Percentiles rank a stretch among this genome's conserved stretches.
These are phyloP conservation scores for Leccinum fibrillosum DNA, from an alignment of 768 basidiomycete genomes.

Conservation along the genomic window DNA sequence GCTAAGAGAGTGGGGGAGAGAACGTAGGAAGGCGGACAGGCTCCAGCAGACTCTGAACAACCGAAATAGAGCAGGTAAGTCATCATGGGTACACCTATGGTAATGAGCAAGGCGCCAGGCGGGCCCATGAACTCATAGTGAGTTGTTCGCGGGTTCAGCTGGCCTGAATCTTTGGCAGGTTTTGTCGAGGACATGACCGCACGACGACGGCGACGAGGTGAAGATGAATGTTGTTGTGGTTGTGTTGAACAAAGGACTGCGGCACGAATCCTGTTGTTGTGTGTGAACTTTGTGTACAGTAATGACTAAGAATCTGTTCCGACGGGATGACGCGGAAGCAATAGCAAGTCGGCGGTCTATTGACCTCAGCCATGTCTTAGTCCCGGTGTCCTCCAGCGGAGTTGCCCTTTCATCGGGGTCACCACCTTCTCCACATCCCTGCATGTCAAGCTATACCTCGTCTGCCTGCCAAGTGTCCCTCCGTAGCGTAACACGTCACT, in stretches of 20 bases:
- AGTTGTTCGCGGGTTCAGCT: slow-evolving; percentile 69
- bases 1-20: slow-evolving; percentile 32
- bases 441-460: slow-evolving; percentile 82
- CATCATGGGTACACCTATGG: slow-evolving; percentile 64
- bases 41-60: slow-evolving; percentile 68
- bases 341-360: not conserved
- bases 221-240: not conserved
- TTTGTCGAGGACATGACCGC: slow-evolving; percentile 20
- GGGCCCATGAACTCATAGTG: slow-evolving; percentile 84
- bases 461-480: slow-evolving; percentile 51
- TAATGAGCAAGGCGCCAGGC: slow-evolving; percentile 68
- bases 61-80: slow-evolving; percentile 76
- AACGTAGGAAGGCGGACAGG: slow-evolving; percentile 57
- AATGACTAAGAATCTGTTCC: not conserved
- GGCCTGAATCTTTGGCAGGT: slow-evolving; percentile 15
- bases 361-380: not conserved
- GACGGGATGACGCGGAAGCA: not conserved
- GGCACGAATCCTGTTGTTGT: not conserved
- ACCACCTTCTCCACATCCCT: slow-evolving; percentile 70
- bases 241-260: not conserved
- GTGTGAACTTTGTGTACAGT: slow-evolving; percentile 6
- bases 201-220: not conserved
- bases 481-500: slow-evolving; percentile 42
- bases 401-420: not conserved
- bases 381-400: not conserved